Percentiles rank a stretch among this genome's conserved stretches.
phyloP scores from a whole-genome alignment of 2,329 filamentous ascomycete genomes.

The Aspergillus novofumigatus region DNA sequence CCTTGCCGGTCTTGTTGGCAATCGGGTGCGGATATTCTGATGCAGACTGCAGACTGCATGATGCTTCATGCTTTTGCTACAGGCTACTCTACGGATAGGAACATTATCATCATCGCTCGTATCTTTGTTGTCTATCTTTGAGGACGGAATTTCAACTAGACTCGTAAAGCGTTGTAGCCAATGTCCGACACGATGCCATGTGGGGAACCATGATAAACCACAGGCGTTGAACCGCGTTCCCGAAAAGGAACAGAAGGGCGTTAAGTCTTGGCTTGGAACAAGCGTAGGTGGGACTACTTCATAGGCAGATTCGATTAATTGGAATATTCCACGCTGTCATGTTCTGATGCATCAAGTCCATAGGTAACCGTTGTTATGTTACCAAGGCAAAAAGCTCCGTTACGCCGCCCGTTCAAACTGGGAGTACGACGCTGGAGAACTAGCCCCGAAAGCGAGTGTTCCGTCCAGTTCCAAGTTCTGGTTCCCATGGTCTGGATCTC shows the following conservation, averaged over 20 bases:
- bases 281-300: slow-evolving; percentile 5
- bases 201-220: slow-evolving; percentile 19
- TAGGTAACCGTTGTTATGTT: too few species aligned
- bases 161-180: not conserved
- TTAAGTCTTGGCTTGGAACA: slow-evolving; percentile 16
- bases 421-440: slow-evolving; percentile 2
- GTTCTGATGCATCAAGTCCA: too few species aligned
- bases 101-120: not conserved
- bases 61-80: not conserved
- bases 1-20: slow-evolving; percentile 8
- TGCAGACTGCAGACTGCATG: not conserved
- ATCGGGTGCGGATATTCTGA: not conserved
- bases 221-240: slow-evolving; percentile 19
- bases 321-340: slow-evolving; percentile 7
- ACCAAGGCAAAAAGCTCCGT: not conserved
- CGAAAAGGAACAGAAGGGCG: slow-evolving; percentile 20
- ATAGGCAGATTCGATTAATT: not conserved
- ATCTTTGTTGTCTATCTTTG: not conserved
- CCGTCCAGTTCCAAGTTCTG: not conserved
- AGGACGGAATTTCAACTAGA: not conserved
- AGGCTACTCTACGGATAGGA: too few species aligned
- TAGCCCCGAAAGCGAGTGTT: not conserved
- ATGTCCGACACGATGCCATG: not conserved
- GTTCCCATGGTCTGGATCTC: not conserved
- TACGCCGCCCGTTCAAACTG: not conserved